Evolutionary conservation across 345 rosid species (phyloP), one percentile per base, ranked within the genome.

Genomic region (Aurinia saxatilis): DNA sequence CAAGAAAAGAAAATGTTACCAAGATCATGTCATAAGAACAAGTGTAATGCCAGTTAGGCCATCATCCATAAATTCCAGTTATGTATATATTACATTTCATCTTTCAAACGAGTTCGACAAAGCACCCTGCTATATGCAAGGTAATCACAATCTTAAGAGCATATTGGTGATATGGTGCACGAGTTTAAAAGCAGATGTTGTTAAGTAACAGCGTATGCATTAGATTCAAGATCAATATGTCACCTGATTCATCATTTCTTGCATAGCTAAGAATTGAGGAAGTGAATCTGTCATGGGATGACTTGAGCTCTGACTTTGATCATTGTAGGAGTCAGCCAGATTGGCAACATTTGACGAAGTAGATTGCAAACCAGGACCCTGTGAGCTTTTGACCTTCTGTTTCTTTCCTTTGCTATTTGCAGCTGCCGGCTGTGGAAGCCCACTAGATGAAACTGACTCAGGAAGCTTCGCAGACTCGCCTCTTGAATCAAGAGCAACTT

Each of bases 221-320:
- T 27, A 21, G 40, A 33, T 50, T 50, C 41, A 36, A 44, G 10
- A 54, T 47, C 57, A 72, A 65, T 8, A 46, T 15, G 57, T 80
- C 50, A 91, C 98, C 96, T 91, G 96, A 83, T 81, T 81, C 65
- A 91, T 77, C 56, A 56, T 78, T 57, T 83, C 81, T 68, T 82
- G 90, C 87, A 86, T 75, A 4, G 88, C 77, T 53, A 60, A 19
- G 42, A 84, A 37, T 40, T 81, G 96, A 51, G 90, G 77, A 23
- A 73, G 42, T 62, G 78, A 71, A 58, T 75, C 82, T 16, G 70
- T 27, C 13, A 79, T 54, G 8, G 67, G 78, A 21, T 62, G 67
- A 77, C 60, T 66, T 39, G 80, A 72, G 65, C 64, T 76, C 25
- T 58, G 78, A 55, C 62, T 66, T 29, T 67, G 78, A 60, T 82